Conservation (phyloP, 257 asterid species). For the Nicotiana knightiana region DNA sequence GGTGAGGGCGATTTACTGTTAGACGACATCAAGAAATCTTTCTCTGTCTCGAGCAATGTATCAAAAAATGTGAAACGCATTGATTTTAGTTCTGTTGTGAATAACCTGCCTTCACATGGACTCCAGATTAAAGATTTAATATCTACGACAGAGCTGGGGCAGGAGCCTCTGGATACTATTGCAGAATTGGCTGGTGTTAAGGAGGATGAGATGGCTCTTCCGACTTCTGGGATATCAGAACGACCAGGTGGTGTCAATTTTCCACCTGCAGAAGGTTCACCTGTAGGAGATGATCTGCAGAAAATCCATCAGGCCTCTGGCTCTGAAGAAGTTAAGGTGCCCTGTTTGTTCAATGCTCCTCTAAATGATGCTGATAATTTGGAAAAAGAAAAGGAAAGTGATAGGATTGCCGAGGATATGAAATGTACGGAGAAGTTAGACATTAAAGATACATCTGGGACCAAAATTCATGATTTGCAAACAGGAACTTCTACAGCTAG, state of each 20-base stretch:
- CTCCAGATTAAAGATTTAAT: conserved; percentile 53
- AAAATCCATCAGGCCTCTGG: conserved; percentile 17
- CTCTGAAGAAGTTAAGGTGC: conserved; percentile 21
- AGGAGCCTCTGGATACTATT: conserved; percentile 20
- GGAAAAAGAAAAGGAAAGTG: conserved; percentile 15
- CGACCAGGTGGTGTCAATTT: conserved; percentile 15
- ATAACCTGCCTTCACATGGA: conserved; percentile 64
- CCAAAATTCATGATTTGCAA: conserved; percentile 23
- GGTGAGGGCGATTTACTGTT: conserved; percentile 86
- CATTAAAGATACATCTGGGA: conserved; percentile 25
- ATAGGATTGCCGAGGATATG: conserved; percentile 19
- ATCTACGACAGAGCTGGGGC: conserved; percentile 7
- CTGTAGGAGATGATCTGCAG: conserved; percentile 15
- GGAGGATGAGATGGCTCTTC: conserved; percentile 32
- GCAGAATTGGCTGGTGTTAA: conserved; percentile 14
- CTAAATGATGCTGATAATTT: conserved; percentile 8
- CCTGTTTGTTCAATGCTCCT: conserved; percentile 18
- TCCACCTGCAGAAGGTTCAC: conserved; percentile 15
- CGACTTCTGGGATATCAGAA: conserved; percentile 26
- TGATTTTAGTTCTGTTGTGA: conserved; percentile 44
- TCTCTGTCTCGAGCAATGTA: conserved; percentile 34
- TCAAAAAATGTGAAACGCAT: conserved; percentile 39
- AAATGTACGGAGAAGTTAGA: conserved; percentile 23
- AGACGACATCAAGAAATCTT: conserved; percentile 78
- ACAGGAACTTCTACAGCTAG: conserved; percentile 13